Percentiles rank a stretch among this genome's conserved stretches.
phyloP scores from a whole-genome alignment of 192 early-diverging fungal genomes.

The Pecoramyces ruminantium region DNA sequence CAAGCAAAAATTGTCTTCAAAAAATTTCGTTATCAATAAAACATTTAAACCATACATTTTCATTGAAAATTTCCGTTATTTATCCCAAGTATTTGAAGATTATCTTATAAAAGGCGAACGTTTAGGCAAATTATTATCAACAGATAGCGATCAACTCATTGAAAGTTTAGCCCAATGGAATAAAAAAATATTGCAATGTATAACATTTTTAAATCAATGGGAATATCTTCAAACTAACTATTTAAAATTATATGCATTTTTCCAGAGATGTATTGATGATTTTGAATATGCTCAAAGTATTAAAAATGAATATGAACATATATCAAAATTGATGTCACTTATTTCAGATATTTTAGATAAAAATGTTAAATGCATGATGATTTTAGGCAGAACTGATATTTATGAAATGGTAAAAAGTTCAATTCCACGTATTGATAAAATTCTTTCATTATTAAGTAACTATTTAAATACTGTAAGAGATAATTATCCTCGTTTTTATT shows the following conservation, averaged over 20 bases:
- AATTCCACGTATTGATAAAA: background rate
- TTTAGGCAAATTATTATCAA: background rate
- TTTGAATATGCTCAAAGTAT: background rate
- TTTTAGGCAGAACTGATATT: background rate
- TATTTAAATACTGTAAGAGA: background rate
- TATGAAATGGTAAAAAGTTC: background rate
- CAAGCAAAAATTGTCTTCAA: background rate
- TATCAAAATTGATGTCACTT: background rate
- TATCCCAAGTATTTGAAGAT: background rate
- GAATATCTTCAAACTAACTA: background rate
- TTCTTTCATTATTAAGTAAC: background rate
- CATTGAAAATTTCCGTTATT: background rate
- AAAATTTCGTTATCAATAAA: background rate
- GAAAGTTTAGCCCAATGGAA: background rate
- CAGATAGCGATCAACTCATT: background rate
- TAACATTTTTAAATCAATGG: background rate
- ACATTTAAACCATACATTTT: background rate
- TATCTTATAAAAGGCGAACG: background rate
- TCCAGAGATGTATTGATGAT: background rate
- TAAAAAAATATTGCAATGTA: background rate
- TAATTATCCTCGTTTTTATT: background rate
- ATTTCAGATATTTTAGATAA: background rate
- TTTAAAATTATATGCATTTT: background rate
- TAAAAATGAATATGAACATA: background rate
- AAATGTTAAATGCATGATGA: background rate